Base-by-base conservation (phyloP, 208 protist genomes). In the Crithidia thermophila region DNA sequence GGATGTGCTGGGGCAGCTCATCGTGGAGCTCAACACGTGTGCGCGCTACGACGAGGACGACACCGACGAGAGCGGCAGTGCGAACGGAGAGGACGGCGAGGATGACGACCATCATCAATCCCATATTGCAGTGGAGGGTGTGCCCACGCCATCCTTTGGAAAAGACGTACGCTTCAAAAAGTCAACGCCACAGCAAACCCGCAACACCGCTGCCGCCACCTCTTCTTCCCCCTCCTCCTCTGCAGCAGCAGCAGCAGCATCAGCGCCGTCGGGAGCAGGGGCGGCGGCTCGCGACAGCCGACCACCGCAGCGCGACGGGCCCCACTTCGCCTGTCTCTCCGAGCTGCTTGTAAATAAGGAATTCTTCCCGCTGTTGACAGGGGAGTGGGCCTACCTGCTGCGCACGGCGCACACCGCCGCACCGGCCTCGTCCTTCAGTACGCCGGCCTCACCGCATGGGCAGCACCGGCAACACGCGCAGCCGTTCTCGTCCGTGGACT, bases 1-100 rank as follows among this genome's bases (percentile, higher is more conserved):
- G 45, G 69, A 75, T 40, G 69, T 75, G 53, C 59, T 75, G 21
- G 61, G 59, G 13, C 42, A 75, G 46, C 52, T 75, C 14, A 52
- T 75, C 3, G 52, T 69, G 34, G 69, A 75, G 34, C 27, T 75
- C 10, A 4, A 43, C n/a, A 75, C 61, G 4, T 75, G 69, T 37
- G 5, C 11, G 18, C 60, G 61, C n/a, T 59, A 65, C 37, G 50
- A 37, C 0, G 18, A n/a, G 3, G 4, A 33, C 9, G 4, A 20
- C 5, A 10, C 21, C 4, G 30, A 23, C 0, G 21, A n/a, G n/a
- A n/a, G n/a, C n/a, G n/a, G n/a, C n/a, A n/a, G n/a, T n/a, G n/a
- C n/a, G n/a, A n/a, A n/a, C n/a, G n/a, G n/a, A n/a, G n/a, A n/a
- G n/a, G n/a, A n/a, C n/a, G n/a, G n/a, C n/a, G n/a, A n/a, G n/a